phyloP scores from a whole-genome alignment of 2,329 filamentous ascomycete species.

The Paracorniculantispora psalliotae region DNA sequence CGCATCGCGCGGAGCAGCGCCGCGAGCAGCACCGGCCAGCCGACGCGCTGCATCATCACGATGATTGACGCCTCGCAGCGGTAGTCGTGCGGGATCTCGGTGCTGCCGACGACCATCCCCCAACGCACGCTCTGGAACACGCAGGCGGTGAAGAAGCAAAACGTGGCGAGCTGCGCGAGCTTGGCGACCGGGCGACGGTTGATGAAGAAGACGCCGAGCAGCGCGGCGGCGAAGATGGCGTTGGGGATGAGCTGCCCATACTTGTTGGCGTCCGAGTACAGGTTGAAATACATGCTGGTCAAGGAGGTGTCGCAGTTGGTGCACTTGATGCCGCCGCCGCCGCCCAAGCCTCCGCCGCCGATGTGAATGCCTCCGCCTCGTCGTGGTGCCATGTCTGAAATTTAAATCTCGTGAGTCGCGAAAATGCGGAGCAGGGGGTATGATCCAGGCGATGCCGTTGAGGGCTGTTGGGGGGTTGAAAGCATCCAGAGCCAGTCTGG shows the following conservation, averaged over 20 bases:
- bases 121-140: slow-evolving; percentile 8
- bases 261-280: background rate
- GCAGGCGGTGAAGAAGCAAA: background rate
- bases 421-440: too few species aligned
- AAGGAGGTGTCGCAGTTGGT: background rate
- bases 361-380: background rate
- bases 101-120: background rate
- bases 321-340: background rate
- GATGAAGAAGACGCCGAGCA: background rate
- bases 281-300: background rate
- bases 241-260: background rate
- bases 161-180: background rate
- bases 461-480: too few species aligned
- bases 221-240: background rate
- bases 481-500: too few species aligned
- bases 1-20: background rate
- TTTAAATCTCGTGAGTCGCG: too few species aligned
- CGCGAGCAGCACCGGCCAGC: background rate
- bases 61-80: background rate
- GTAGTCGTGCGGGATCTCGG: background rate
- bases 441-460: too few species aligned
- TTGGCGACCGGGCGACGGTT: background rate
- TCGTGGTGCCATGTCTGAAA: slow-evolving; percentile 2
- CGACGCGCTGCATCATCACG: background rate
- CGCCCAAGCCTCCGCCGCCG: background rate